Conservation (phyloP, 495 filamentous ascomycete genomes). For the Pyrenula aspistea region DNA sequence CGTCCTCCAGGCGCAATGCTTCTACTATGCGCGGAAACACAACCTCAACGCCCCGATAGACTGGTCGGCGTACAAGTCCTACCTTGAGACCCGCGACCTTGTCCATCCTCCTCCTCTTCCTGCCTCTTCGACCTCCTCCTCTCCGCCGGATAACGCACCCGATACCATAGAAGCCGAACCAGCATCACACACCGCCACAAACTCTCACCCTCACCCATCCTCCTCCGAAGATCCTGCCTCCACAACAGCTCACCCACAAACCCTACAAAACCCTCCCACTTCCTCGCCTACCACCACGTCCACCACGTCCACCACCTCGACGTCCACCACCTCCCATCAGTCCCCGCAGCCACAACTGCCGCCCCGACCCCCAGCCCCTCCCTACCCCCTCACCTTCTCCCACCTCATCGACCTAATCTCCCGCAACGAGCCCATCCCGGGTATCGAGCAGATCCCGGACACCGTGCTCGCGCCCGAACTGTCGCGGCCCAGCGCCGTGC, state of each 20-base stretch:
- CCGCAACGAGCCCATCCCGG: constrained; percentile 71
- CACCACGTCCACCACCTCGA: not conserved
- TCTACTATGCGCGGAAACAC: constrained; percentile 39
- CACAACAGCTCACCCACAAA: not conserved
- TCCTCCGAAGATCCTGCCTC: constrained; percentile 1
- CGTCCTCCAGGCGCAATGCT: constrained; percentile 38
- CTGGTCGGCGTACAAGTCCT: constrained; percentile 27
- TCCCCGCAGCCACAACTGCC: constrained; percentile 4
- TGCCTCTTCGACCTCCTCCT: too few species aligned
- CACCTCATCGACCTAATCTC: constrained; percentile 84
- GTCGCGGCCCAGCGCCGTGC: constrained; percentile 31
- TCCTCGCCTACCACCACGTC: not conserved
- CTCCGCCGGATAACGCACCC: not conserved
- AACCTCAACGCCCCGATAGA: constrained; percentile 25
- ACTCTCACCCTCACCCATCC: too few species aligned
- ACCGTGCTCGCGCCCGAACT: constrained; percentile 58
- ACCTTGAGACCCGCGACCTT: constrained; percentile 15
- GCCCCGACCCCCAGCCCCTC: constrained; percentile 33
- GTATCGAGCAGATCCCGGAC: constrained; percentile 80
- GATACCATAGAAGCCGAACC: not conserved
- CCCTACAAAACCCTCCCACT: constrained; percentile 1
- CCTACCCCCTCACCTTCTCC: constrained; percentile 78
- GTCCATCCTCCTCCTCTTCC: too few species aligned
- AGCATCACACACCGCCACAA: not conserved
- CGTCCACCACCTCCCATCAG: not conserved